Base-by-base conservation (phyloP, 768 basidiomycete genomes). In the Boletus speciosus region DNA sequence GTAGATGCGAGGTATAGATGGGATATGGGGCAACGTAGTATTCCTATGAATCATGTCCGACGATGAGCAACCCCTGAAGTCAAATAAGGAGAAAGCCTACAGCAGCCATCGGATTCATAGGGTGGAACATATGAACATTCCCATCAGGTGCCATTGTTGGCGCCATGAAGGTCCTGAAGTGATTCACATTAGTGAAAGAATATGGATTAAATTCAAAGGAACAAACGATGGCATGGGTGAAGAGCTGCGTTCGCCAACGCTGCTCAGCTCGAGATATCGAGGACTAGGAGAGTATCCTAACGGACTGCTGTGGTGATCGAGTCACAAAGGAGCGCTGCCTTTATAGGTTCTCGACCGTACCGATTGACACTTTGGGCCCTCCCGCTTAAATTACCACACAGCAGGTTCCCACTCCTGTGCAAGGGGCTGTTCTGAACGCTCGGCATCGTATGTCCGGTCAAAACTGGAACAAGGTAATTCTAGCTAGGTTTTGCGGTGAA, bases 321-420 rank as follows among this genome's bases (percentile, higher is more conserved):
- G 56, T 62, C 47, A 59, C 19, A 19, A 31, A 23, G 23, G 3
- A 27, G 39, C 29, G 37, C 23, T 1, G 19, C 50, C 42, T 55
- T 62, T 65, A 62, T 65, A 62, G 9, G 11, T 2, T 41, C 31
- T 47, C 11, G 21, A 40, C 16, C 66, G 29, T 40, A 66, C 63
- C 47, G 1, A 43, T 55, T 35, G 36, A 58, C 44, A 19, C 27
- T 29, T 54, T 41, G 49, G 37, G 35, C 8, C 12, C 16, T 41
- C 43, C 47, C 27, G 39, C 47, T 49, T 42, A 54, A 34, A 47
- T 55, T 21, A 41, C 4, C 12, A 21, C 54, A 63, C 61, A 66
- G 60, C 64, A 68, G 8, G 12, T 32, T 40, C 32, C 11, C 21
- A 27, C n/a, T 66, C 40, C 65, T 66, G 66, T 66, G 49, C 4